These are phyloP conservation scores for Dicorynia guianensis DNA, from an alignment of 306 rosid species.

Conservation along the genomic window DNA sequence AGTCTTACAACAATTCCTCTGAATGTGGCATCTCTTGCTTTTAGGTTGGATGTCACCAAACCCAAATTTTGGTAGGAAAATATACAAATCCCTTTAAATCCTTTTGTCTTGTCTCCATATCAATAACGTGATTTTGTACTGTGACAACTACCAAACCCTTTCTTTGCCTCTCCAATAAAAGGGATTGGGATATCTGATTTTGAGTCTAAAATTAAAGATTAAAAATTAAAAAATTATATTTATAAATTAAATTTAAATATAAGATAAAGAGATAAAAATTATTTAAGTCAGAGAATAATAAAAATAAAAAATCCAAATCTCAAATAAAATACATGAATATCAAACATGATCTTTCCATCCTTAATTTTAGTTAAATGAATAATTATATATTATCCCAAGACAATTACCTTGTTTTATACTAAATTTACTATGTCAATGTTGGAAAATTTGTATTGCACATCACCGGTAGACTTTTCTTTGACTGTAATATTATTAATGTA, in stretches of 20 bases:
- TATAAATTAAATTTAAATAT: too few species aligned
- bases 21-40: slow-evolving; percentile 23
- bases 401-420: too few species aligned
- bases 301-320: too few species aligned
- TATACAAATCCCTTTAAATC: slow-evolving; percentile 17
- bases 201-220: too few species aligned
- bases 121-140: not conserved
- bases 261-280: too few species aligned
- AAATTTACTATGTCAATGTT: not conserved
- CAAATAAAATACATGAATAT: not conserved
- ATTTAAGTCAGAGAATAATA: too few species aligned
- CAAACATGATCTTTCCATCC: not conserved
- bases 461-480: not conserved
- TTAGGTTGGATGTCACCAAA: slow-evolving; percentile 18
- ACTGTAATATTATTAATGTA: not conserved
- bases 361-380: not conserved
- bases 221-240: too few species aligned
- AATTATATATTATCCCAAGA: not conserved
- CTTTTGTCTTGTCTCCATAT: not conserved
- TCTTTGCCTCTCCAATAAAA: too few species aligned
- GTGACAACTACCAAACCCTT: too few species aligned
- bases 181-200: too few species aligned
- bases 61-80: not conserved
- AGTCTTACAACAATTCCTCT: not conserved
- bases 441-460: not conserved